These are phyloP conservation scores for Xylariaceae sp. DNA, from an alignment of 2,329 filamentous ascomycete genomes.

Conservation along the genomic window DNA sequence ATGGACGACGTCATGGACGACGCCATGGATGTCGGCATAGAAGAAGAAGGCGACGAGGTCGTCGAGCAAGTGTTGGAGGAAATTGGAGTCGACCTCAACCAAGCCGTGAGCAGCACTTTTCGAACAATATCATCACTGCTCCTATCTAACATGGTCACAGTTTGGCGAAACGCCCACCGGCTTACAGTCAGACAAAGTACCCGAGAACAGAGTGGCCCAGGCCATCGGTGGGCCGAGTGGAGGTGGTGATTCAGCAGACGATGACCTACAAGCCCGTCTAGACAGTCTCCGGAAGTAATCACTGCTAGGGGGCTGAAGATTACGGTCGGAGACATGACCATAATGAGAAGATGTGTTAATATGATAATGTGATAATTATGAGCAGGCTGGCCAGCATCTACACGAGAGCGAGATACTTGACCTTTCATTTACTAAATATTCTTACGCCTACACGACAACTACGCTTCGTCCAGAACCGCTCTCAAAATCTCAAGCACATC, in stretches of 20 bases:
- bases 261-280: slow-evolving; percentile 89
- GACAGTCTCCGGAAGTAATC: slow-evolving; percentile 71
- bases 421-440: slow-evolving; percentile 3
- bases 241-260: slow-evolving; percentile 66
- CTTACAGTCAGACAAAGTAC: slow-evolving; percentile 68
- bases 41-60: slow-evolving; percentile 95
- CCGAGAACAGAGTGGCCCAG: slow-evolving; percentile 80
- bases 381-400: background rate
- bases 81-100: slow-evolving; percentile 89
- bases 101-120: slow-evolving; percentile 63
- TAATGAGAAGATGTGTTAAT: slow-evolving; percentile 2
- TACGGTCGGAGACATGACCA: background rate
- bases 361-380: background rate
- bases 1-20: slow-evolving; percentile 99
- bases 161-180: slow-evolving; percentile 88
- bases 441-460: background rate
- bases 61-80: slow-evolving; percentile 96
- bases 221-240: slow-evolving; percentile 69
- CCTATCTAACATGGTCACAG: slow-evolving; percentile 47
- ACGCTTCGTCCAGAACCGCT: slow-evolving; percentile 19
- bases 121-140: background rate
- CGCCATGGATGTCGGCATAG: slow-evolving; percentile 83
- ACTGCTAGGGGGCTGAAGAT: background rate
- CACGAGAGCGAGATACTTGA: background rate
- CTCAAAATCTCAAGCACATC: slow-evolving; percentile 52